Evolutionary conservation across 1,284 basidiomycete genomes (phyloP).

Genomic region (Cryptococcus sp.): DNA sequence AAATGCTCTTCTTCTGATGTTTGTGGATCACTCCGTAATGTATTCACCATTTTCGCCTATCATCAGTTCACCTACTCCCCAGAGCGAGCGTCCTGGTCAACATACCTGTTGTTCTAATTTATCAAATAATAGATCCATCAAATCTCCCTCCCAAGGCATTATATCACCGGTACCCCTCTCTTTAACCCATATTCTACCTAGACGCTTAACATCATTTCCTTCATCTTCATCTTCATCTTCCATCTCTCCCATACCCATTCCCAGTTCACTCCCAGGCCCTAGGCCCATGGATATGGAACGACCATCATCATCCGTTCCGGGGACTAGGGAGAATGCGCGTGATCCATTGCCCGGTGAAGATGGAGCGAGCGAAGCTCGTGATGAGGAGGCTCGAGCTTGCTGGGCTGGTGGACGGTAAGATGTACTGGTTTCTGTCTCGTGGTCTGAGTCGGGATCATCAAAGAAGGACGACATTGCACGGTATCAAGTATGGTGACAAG

Average conservation of each 20-base stretch:
- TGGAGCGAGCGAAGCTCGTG: background rate
- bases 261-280: background rate
- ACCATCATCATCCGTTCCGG: background rate
- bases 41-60: constrained; percentile 47
- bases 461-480: constrained; percentile 14
- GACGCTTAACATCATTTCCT: constrained; percentile 35
- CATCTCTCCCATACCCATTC: constrained; percentile 3
- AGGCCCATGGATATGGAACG: background rate
- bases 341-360: background rate
- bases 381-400: constrained; percentile 3
- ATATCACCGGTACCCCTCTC: constrained; percentile 79
- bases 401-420: background rate
- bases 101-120: constrained; percentile 80
- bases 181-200: constrained; percentile 78
- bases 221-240: constrained; percentile 27
- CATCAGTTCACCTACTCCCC: background rate
- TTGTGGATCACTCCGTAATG: constrained; percentile 66
- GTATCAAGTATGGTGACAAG: background rate
- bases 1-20: constrained; percentile 87
- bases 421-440: too few species aligned
- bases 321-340: background rate
- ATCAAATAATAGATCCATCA: constrained; percentile 69
- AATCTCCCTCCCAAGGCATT: constrained; percentile 66
- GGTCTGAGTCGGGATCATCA: constrained; percentile 5
- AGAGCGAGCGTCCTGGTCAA: too few species aligned